Evolutionary conservation across 2,329 filamentous ascomycete species (phyloP), one percentile per base, ranked within the genome.

Genomic region (Hypoxylon sp.): DNA sequence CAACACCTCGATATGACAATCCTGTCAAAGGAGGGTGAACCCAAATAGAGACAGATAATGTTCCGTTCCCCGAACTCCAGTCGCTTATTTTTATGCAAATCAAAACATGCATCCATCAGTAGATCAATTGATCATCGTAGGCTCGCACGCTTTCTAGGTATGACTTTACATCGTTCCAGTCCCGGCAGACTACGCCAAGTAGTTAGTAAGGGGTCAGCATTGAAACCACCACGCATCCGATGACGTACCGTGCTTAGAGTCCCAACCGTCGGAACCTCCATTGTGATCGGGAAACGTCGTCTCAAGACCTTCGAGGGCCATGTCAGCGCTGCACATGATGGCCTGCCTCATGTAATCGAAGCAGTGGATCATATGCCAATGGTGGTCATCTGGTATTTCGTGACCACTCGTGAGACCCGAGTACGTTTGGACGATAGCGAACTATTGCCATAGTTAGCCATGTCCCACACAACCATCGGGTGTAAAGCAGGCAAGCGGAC

Each of bases 301-400:
- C 73, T 83, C 82, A 13, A 80, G 79, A 37, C 82, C 82, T 75
- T 85, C 83, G 50, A 84, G 75, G 1, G 82, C 82, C 65, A 82
- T 83, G 67, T 85, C 83, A 57, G 81, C 80, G 30, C 77, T 80
- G 74, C 83, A 85, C 79, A 84, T 80, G 66, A 85, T 81, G 42
- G 81, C 81, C 73, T 85, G 81, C 10, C 83, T 77, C 76, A 85
- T 80, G 73, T 85, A 85, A 71, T 82, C 81, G 74, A 84, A 83
- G 77, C 83, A 85, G 77, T 85, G 83, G 59, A 82, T 81, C 78
- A 85, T 82, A 74, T 85, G 83, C 80, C 81, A 83, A 74, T 83
- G 81, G 74, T 83, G 81, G 68, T 84, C 82, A 25, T 81, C 77
- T 17, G 81, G 81, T 40, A 84, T 76, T 49, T 77, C 71, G 67